A percentile compares a stretch with the other conserved stretches of the same genome.
phyloP scores from a whole-genome alignment of 208 protist species.

The Leishmania lainsoni region DNA sequence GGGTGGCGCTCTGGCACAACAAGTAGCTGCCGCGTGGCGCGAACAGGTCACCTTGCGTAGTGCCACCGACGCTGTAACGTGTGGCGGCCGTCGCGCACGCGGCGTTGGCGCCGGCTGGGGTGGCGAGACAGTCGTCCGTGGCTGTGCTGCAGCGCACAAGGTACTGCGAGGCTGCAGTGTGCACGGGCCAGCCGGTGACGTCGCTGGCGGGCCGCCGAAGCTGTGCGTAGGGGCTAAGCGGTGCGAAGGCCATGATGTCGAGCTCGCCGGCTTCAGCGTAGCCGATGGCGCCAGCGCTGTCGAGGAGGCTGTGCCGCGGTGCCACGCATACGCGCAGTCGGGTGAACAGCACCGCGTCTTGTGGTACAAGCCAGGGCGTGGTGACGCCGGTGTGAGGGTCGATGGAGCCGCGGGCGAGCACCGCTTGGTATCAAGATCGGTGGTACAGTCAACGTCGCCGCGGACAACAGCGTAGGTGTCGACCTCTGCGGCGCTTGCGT shows the following conservation, averaged over 20 bases:
- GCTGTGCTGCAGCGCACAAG: constrained; percentile 36
- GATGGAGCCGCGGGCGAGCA: constrained; percentile 38
- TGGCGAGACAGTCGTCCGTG: constrained; percentile 6
- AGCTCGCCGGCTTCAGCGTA: constrained; percentile 27
- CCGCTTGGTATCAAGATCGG: neutral
- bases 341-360: neutral
- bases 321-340: constrained; percentile 36
- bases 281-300: constrained; percentile 20
- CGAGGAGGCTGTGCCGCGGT: constrained; percentile 6
- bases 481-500: constrained; percentile 3
- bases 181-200: constrained; percentile 37
- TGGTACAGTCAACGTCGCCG: neutral
- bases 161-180: constrained; percentile 33
- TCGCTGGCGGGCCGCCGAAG: constrained; percentile 26
- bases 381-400: constrained; percentile 22
- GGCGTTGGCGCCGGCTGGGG: constrained; percentile 1
- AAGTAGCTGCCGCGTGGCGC: constrained; percentile 37
- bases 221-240: neutral
- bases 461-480: constrained; percentile 1
- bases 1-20: constrained; percentile 49
- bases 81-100: constrained; percentile 22
- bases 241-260: neutral
- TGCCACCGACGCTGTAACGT: constrained; percentile 36
- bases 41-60: constrained; percentile 8
- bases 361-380: constrained; percentile 31